Evolutionary conservation across 169 alveolate genomes (phyloP).

Genomic region (Plasmodium gonderi): DNA sequence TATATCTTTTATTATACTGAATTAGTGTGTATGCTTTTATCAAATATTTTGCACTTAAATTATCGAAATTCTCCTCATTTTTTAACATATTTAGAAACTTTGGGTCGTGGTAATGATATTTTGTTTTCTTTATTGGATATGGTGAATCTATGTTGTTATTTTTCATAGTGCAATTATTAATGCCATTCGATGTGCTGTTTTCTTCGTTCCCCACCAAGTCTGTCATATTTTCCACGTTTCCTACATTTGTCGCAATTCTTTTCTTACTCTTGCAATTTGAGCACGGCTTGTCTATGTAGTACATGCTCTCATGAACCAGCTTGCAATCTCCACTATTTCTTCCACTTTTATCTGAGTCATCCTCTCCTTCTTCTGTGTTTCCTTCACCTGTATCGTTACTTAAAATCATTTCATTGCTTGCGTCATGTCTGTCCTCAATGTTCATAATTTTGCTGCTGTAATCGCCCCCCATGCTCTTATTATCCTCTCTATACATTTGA

Average conservation of each 20-base stretch:
- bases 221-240: too few relatives aligned
- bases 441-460: neutral
- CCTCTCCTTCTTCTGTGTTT: neutral
- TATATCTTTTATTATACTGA: constrained; percentile 63
- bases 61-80: constrained; percentile 60
- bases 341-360: neutral
- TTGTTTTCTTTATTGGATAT: constrained; percentile 51
- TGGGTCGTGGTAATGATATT: constrained; percentile 60
- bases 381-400: neutral
- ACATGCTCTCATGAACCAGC: neutral
- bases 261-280: constrained; percentile 39
- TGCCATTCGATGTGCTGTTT: neutral
- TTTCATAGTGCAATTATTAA: neutral
- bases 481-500: neutral
- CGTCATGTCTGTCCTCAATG: neutral
- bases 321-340: neutral
- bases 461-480: neutral
- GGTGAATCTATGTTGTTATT: constrained; percentile 33
- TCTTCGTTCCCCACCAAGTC: neutral
- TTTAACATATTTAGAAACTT: constrained; percentile 34
- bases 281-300: constrained; percentile 20
- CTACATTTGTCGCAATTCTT: constrained; percentile 27
- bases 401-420: neutral
- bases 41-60: constrained; percentile 69
- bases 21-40: constrained; percentile 70